Base-by-base conservation (phyloP, 2,329 filamentous ascomycete genomes). In the Trichocomaceae sp. region DNA sequence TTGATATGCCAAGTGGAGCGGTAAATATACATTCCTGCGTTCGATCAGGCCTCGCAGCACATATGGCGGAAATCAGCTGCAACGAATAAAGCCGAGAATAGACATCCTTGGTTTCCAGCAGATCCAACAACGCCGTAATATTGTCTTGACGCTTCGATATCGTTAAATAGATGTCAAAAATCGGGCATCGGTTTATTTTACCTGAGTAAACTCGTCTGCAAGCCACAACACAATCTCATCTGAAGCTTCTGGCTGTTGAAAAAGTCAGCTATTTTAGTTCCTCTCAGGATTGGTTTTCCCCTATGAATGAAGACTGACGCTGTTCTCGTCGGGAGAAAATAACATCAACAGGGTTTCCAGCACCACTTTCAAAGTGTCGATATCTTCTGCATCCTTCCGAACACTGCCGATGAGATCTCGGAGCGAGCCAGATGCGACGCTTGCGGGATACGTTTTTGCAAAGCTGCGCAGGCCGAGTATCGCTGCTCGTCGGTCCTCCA, bases 151-250 rank as follows among this genome's bases (percentile, higher is more conserved):
- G 85, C 81, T 85, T 69, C 69, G 56, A 63, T 72, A 75, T 69
- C 72, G 70, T 75, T 83, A 76, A 83, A 79, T 70, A 67, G 44
- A 54, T 41, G 59, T 59, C 46, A 55, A 37, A n/a, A 49, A 55
- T 6, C n/a, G 31, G 29, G 37, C 12, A 26, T 50, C 46, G 55
- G 57, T 47, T 48, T 42, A 42, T 66, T 73, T 61, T 77, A 85
- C 83, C 78, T 96, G 91, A 33, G 93, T 96, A 69, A 99, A 99
- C 72, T 97, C 92, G 73, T 99, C 93, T 52, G 93, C 93, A 57
- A 99, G 79, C 90, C 93, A 99, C 26, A 97, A 77, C 17, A 87
- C 87, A 63, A 99, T 95, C 72, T 99, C 93, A 61, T 97, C 92
- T 13, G 92, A 96, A 52, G 92, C 90, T 79, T 97, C 92, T 31